Evolutionary conservation across 257 asterid species (phyloP).

Genomic region (Solanum rostratum): DNA sequence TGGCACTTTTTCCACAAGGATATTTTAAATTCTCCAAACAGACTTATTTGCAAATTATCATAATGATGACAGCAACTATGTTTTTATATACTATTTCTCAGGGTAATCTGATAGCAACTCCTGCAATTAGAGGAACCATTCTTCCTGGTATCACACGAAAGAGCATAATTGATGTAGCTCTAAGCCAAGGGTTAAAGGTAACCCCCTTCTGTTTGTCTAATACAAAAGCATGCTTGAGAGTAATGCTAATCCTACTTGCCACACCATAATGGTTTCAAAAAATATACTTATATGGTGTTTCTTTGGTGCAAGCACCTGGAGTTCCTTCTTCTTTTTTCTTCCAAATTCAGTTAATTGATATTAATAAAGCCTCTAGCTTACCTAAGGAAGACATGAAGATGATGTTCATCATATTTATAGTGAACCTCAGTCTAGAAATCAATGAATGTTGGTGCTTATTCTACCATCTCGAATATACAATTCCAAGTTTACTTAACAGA

Average conservation of each 20-base stretch:
- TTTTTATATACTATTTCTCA: neutral
- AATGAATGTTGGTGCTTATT: neutral
- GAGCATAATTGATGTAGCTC: constrained; percentile 38
- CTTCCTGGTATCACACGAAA: constrained; percentile 47
- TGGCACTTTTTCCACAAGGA: too few relatives aligned
- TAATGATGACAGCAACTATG: neutral
- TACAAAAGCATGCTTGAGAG: neutral
- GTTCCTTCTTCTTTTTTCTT: neutral
- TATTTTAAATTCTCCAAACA: neutral
- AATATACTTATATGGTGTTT: neutral
- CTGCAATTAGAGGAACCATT: constrained; percentile 37
- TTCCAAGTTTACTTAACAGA: too few relatives aligned
- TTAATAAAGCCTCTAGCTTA: neutral
- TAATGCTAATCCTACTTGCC: neutral
- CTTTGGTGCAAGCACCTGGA: neutral
- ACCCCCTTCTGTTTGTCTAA: neutral
- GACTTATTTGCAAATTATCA: neutral
- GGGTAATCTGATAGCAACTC: constrained; percentile 40
- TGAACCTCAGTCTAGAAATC: neutral
- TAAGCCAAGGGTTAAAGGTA: constrained; percentile 36
- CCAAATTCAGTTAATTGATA: neutral
- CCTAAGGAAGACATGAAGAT: neutral
- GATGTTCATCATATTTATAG: neutral
- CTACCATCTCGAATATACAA: neutral
- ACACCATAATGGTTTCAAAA: neutral